phyloP scores from a whole-genome alignment of 2,329 filamentous ascomycete genomes.

The Trichophyton verrucosum region DNA sequence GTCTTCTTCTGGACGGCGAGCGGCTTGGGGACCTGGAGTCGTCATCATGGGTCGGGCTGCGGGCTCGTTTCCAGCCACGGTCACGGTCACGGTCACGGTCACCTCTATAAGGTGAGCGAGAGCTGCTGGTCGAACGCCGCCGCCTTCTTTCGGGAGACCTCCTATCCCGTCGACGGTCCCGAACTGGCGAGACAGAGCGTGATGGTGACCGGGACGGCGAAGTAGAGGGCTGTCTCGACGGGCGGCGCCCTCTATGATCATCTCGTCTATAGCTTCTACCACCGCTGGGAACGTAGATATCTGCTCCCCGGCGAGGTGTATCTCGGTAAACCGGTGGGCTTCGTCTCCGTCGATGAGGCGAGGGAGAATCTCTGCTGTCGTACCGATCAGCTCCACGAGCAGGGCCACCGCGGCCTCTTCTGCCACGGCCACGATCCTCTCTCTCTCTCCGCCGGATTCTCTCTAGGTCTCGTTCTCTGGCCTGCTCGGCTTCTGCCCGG shows the following conservation, averaged over 20 bases:
- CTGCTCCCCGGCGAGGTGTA: constrained; percentile 39
- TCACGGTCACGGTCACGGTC: constrained; percentile 23
- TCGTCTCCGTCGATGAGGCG: constrained; percentile 39
- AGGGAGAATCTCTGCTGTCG: constrained; percentile 38
- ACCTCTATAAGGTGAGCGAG: constrained; percentile 30
- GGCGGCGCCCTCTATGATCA: constrained; percentile 28
- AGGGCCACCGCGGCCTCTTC: constrained; percentile 26
- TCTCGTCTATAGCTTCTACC: constrained; percentile 21
- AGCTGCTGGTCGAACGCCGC: constrained; percentile 24
- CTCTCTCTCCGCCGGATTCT: constrained; percentile 49
- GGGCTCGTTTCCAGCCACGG: constrained; percentile 25
- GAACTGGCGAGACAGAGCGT: constrained; percentile 14
- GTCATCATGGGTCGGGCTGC: constrained; percentile 27
- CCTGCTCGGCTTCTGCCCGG: constrained; percentile 57
- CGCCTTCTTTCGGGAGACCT: constrained; percentile 21
- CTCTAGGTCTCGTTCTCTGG: constrained; percentile 59
- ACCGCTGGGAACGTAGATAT: constrained; percentile 45
- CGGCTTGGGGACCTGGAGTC: constrained; percentile 38
- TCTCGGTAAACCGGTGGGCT: constrained; percentile 36
- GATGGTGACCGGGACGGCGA: constrained; percentile 22
- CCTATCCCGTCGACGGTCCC: constrained; percentile 18
- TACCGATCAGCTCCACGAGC: constrained; percentile 38
- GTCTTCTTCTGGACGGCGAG: constrained; percentile 45
- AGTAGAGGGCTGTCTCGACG: constrained; percentile 23
- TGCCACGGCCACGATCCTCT: constrained; percentile 27